These are phyloP conservation scores for Colletotrichum sp. DNA, from an alignment of 2,329 filamentous ascomycete species.

Conservation along the genomic window DNA sequence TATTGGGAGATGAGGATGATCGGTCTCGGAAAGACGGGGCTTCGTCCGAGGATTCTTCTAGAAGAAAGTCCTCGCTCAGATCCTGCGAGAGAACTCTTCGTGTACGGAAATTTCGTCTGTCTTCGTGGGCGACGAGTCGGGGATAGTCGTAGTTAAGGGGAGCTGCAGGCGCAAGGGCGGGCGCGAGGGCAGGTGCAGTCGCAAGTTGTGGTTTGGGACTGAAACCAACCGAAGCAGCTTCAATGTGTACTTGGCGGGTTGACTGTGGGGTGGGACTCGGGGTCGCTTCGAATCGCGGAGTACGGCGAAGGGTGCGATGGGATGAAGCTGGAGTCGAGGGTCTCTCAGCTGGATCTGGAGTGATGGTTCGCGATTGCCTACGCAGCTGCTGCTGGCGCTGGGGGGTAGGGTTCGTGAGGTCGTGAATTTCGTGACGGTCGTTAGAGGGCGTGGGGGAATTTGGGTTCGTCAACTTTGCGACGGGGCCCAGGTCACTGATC, in stretches of 20 bases:
- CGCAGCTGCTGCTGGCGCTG: constrained; percentile 45
- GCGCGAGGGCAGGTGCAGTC: constrained; percentile 30
- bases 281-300: constrained; percentile 53
- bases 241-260: constrained; percentile 46
- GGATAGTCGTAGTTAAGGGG: constrained; percentile 17
- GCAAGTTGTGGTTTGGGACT: constrained; percentile 44
- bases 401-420: constrained; percentile 42
- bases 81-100: constrained; percentile 51
- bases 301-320: constrained; percentile 53
- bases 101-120: constrained; percentile 24
- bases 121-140: constrained; percentile 27
- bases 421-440: constrained; percentile 62
- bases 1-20: constrained; percentile 32
- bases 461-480: constrained; percentile 52
- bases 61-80: constrained; percentile 49
- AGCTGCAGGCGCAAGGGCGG: constrained; percentile 12
- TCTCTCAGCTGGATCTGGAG: constrained; percentile 43
- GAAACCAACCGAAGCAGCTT: constrained; percentile 54
- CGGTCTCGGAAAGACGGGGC: constrained; percentile 25
- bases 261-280: constrained; percentile 44
- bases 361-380: constrained; percentile 41
- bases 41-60: constrained; percentile 39
- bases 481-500: constrained; percentile 36
- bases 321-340: constrained; percentile 50
- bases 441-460: constrained; percentile 43